Base-by-base conservation (phyloP, 495 filamentous ascomycete genomes). In the Pyronema domesticum region DNA sequence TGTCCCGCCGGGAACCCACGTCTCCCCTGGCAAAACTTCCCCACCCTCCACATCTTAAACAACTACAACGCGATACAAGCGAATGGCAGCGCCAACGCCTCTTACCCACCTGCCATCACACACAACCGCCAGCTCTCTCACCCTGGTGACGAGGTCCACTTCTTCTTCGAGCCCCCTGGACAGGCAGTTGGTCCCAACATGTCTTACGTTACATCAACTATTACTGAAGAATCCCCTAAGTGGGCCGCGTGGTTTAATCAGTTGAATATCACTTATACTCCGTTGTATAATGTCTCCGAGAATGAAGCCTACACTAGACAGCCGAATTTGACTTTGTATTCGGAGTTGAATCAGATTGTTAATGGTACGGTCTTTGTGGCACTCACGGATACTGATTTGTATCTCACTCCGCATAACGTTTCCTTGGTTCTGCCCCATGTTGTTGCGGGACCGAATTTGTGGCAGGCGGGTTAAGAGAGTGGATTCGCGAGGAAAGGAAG, bases 21-120 rank as follows among this genome's bases (percentile, higher is more conserved):
- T 4, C 71, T 94, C 37, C 72, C 79, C 9, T 94, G 87, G 86
- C 83, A 94, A 65, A 95, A 94, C 70, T 94, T 87, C 72, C 88
- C 87, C 0, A 74, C 73, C 0, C 73, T 94, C 4, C 67, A 71
- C 57, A 77, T 94, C 57, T 68, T 82, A 48, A 89, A 93, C 70
- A 80, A 91, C 58, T 80, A 85, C 3, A 89, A 86, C 67, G 74
- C 79, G n/a, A n/a, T n/a, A n/a, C n/a, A n/a, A n/a, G n/a, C n/a
- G n/a, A n/a, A n/a, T n/a, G 5, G 23, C 23, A 2, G 74, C 62
- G 77, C 80, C 53, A 75, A 76, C 33, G 66, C 73, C 53, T 72
- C 72, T 11, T 62, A 55, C 37, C 73, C 69, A 17, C 76, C 84
- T 0, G 76, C 74, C 10, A 76, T 93, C 51, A 72, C 77, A 1